phyloP scores from a whole-genome alignment of 345 rosid species.

The Heritiera littoralis region DNA sequence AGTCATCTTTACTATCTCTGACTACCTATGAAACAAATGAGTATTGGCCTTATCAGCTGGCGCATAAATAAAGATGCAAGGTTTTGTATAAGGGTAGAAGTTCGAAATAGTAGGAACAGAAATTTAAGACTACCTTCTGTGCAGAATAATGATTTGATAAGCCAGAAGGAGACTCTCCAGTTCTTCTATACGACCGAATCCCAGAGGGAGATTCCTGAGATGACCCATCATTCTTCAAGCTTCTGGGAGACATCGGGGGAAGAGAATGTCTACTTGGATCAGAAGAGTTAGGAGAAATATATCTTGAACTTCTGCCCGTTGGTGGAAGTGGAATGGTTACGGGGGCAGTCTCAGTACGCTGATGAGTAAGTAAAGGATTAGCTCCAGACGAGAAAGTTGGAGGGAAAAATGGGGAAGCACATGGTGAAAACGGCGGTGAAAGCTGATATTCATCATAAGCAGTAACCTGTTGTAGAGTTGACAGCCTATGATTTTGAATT shows the following conservation, averaged over 20 bases:
- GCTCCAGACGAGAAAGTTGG: conserved; percentile 47
- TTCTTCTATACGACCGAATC: conserved; percentile 56
- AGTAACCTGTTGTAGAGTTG: conserved; percentile 34
- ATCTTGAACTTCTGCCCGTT: conserved; percentile 48
- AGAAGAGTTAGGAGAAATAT: conserved; percentile 68
- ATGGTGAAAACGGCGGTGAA: conserved; percentile 88
- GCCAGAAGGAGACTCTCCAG: conserved; percentile 66
- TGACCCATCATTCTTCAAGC: conserved; percentile 65
- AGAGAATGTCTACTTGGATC: conserved; percentile 77
- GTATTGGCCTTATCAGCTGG: conserved; percentile 16
- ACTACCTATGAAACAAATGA: conserved; percentile 43
- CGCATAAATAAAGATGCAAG: conserved; percentile 6
- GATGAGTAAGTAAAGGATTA: conserved; percentile 43
- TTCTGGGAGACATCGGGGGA: conserved; percentile 85
- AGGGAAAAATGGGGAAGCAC: conserved; percentile 59
- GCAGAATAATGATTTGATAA: conserved; percentile 52
- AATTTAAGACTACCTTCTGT: conserved; percentile 54
- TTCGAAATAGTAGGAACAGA: not conserved
- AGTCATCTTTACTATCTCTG: conserved; percentile 75
- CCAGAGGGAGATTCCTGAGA: conserved; percentile 82
- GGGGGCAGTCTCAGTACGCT: conserved; percentile 74
- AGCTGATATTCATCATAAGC: conserved; percentile 67
- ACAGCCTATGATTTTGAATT: conserved; percentile 40
- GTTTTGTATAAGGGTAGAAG: not conserved
- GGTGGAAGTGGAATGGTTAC: conserved; percentile 69